These are phyloP conservation scores for Aspergillus hortae DNA, from an alignment of 2,329 filamentous ascomycete genomes.

Conservation along the genomic window DNA sequence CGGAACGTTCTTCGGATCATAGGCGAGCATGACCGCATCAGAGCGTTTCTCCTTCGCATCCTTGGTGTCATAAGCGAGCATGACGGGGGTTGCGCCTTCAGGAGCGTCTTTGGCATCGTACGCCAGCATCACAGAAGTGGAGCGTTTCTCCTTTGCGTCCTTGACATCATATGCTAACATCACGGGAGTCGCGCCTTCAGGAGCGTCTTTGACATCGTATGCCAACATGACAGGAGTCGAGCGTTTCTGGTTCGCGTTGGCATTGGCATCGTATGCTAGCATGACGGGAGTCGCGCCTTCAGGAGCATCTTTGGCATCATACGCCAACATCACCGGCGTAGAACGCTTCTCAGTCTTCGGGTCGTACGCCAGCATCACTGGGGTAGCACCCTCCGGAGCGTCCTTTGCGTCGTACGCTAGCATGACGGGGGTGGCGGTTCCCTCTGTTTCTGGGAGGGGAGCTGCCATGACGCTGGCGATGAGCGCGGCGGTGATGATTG, in stretches of 20 bases:
- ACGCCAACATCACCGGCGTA: not conserved
- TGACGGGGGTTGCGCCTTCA: not conserved
- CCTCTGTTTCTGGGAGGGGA: not conserved
- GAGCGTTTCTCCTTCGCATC: not conserved
- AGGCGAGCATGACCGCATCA: not conserved
- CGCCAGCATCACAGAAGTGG: not conserved
- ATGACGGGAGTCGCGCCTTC: not conserved
- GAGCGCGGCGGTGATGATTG: not conserved
- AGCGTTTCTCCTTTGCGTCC: not conserved
- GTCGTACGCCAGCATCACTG: not conserved
- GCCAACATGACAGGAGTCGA: not conserved
- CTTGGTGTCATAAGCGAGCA: not conserved
- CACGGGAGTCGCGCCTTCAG: no score
- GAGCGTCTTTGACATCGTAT: no score
- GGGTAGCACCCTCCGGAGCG: no score
- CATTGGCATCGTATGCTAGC: not conserved
- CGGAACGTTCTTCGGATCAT: not conserved
- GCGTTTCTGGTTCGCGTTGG: not conserved
- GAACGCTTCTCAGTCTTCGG: not conserved
- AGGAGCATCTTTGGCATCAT: not conserved
- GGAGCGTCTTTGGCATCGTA: not conserved
- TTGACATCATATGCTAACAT: not conserved
- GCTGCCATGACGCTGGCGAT: not conserved
- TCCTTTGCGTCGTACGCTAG: not conserved
- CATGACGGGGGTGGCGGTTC: not conserved